These are phyloP conservation scores for Leptomonas seymouri DNA, from an alignment of 208 protist species.

Conservation along the genomic window DNA sequence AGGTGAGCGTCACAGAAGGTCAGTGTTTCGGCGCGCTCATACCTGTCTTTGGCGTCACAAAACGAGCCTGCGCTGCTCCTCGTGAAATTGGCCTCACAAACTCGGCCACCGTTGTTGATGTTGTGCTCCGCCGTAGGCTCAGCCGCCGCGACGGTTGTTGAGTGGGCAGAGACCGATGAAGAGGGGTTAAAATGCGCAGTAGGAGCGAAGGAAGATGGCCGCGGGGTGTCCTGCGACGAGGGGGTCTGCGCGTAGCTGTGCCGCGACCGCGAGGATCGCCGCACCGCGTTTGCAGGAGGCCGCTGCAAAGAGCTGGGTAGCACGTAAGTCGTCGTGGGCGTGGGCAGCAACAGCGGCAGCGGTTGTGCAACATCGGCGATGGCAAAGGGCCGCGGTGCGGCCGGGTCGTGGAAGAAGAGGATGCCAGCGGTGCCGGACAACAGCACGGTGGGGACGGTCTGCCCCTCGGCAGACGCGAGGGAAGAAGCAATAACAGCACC, in stretches of 20 bases:
- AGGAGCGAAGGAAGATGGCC: neutral
- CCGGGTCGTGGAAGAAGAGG: slow-evolving; percentile 34
- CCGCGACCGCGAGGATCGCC: neutral
- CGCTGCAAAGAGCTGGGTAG: slow-evolving; percentile 17
- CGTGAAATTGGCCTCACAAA: neutral
- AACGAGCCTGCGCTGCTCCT: neutral
- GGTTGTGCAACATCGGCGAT: slow-evolving; percentile 9
- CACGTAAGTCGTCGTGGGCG: slow-evolving; percentile 1
- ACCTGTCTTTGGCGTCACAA: neutral
- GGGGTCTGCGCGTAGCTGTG: neutral
- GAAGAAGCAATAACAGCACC: slow-evolving; percentile 16
- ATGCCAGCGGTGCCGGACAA: slow-evolving; percentile 22
- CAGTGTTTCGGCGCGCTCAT: slow-evolving; percentile 9
- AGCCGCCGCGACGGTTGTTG: neutral
- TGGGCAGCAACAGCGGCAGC: neutral
- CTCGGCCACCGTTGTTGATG: neutral
- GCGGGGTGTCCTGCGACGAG: slow-evolving; percentile 1
- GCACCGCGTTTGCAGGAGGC: neutral
- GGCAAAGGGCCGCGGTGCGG: slow-evolving; percentile 14
- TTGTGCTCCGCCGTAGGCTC: neutral
- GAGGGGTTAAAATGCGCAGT: neutral
- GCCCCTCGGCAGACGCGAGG: neutral
- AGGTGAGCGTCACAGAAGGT: neutral
- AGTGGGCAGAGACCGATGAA: neutral
- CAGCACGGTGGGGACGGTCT: neutral